Evolutionary conservation across 176 grass and related monocot species (phyloP).

Genomic region (Bromus sterilis): DNA sequence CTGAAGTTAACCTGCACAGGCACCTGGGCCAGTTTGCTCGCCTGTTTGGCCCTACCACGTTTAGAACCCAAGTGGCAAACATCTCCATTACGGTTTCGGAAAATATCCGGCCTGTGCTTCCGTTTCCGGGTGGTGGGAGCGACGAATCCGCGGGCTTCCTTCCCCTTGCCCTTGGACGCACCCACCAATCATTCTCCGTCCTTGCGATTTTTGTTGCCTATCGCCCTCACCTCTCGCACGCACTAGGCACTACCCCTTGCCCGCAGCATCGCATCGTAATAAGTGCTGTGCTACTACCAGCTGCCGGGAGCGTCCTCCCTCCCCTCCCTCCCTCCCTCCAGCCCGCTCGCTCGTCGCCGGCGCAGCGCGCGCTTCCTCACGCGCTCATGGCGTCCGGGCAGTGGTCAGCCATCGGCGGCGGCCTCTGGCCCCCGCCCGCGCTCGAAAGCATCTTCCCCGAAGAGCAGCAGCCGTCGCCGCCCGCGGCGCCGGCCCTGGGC

Average conservation of each 20-base stretch:
- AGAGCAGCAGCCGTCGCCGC: neutral
- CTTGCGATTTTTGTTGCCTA: neutral
- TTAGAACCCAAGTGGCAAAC: neutral
- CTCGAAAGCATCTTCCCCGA: neutral
- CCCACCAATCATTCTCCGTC: neutral
- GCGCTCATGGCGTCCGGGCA: slow-evolving; percentile 12
- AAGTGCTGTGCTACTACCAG: too few relatives aligned
- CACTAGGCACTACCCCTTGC: too few relatives aligned
- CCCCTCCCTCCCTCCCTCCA: too few relatives aligned
- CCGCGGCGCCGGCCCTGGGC: neutral
- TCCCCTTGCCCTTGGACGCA: neutral
- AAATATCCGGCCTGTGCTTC: neutral
- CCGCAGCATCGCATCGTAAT: too few relatives aligned
- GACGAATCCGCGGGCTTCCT: neutral
- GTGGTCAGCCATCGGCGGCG: neutral
- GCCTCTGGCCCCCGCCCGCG: neutral
- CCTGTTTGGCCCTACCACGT: neutral
- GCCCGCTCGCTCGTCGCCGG: neutral
- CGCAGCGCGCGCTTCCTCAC: neutral
- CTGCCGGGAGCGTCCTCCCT: too few relatives aligned
- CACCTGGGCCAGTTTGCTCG: too few relatives aligned
- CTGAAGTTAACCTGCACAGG: too few relatives aligned
- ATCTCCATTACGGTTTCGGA: neutral
- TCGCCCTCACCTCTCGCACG: neutral
- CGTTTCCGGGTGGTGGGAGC: neutral